phyloP scores from a whole-genome alignment of 495 filamentous ascomycete species.

The Penicillium coprophilum region DNA sequence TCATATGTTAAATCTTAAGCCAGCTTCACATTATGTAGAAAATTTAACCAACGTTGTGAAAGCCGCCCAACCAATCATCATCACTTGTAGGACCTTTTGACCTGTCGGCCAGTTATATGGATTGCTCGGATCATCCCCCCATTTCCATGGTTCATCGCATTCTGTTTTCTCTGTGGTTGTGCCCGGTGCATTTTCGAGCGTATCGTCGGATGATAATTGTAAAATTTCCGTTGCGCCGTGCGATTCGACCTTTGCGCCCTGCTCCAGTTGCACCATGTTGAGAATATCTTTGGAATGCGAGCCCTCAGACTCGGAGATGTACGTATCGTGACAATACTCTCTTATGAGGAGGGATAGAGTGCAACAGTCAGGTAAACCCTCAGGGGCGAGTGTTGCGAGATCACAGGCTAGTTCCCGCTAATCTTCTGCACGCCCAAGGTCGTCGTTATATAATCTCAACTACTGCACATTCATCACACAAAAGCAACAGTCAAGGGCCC shows the following conservation, averaged over 20 bases:
- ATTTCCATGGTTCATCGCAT: not conserved
- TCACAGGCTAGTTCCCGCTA: not conserved
- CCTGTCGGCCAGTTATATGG: conserved; percentile 28
- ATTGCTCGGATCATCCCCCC: conserved; percentile 26
- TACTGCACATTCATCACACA: not conserved
- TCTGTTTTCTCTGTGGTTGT: not conserved
- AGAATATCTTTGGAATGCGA: not conserved
- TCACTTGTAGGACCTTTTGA: conserved; percentile 17
- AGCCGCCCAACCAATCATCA: conserved; percentile 22
- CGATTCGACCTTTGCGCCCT: not conserved
- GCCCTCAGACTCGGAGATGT: too few relatives aligned
- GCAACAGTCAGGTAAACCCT: not conserved
- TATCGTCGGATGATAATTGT: not conserved
- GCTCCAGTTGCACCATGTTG: not conserved
- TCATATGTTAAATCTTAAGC: not conserved
- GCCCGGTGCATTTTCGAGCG: not conserved
- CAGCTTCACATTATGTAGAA: not conserved
- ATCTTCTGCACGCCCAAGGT: not conserved
- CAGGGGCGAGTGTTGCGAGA: not conserved
- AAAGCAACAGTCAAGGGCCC: not conserved
- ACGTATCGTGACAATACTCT: too few relatives aligned
- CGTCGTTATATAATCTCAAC: not conserved
- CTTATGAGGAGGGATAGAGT: too few relatives aligned
- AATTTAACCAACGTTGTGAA: conserved; percentile 22
- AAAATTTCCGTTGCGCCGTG: not conserved